Conservation (phyloP, 1,284 basidiomycete species). For the Moesziomyces sp. region DNA sequence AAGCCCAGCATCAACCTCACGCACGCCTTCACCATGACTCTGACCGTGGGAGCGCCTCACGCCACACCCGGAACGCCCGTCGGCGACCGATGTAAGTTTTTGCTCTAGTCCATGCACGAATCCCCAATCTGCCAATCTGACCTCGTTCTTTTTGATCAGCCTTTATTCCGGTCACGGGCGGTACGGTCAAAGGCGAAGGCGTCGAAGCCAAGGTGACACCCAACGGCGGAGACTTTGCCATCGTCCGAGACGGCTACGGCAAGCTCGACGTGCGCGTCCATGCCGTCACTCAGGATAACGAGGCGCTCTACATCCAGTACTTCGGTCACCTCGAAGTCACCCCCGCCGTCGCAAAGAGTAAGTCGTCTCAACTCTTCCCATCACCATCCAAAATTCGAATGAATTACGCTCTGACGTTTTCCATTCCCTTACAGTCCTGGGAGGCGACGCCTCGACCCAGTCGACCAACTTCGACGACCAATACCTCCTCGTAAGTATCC, state of each 20-base stretch:
- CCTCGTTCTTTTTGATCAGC: neutral
- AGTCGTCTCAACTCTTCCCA: neutral
- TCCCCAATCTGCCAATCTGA: neutral
- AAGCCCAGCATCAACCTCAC: slow-evolving; percentile 33
- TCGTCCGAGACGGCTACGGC: slow-evolving; percentile 39
- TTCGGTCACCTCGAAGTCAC: slow-evolving; percentile 37
- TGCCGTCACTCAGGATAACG: slow-evolving; percentile 27
- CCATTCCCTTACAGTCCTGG: slow-evolving; percentile 11
- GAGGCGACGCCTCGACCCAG: slow-evolving; percentile 20
- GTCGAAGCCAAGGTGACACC: slow-evolving; percentile 34
- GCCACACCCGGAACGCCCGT: slow-evolving; percentile 21
- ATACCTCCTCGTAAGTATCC: slow-evolving; percentile 31
- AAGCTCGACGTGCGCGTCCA: slow-evolving; percentile 45
- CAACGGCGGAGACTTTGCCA: slow-evolving; percentile 34
- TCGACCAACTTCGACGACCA: slow-evolving; percentile 40
- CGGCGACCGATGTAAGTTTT: slow-evolving; percentile 33
- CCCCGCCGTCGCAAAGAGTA: slow-evolving; percentile 27
- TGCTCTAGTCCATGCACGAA: too few relatives aligned
- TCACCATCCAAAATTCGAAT: too few relatives aligned
- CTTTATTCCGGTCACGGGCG: slow-evolving; percentile 27
- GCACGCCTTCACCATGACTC: slow-evolving; percentile 38
- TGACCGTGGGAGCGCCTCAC: slow-evolving; percentile 8
- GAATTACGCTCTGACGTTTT: too few relatives aligned
- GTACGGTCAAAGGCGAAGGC: slow-evolving; percentile 24
- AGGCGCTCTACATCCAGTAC: slow-evolving; percentile 42